Base-by-base conservation (phyloP, 768 basidiomycete genomes). In the Amanita jacksonii region DNA sequence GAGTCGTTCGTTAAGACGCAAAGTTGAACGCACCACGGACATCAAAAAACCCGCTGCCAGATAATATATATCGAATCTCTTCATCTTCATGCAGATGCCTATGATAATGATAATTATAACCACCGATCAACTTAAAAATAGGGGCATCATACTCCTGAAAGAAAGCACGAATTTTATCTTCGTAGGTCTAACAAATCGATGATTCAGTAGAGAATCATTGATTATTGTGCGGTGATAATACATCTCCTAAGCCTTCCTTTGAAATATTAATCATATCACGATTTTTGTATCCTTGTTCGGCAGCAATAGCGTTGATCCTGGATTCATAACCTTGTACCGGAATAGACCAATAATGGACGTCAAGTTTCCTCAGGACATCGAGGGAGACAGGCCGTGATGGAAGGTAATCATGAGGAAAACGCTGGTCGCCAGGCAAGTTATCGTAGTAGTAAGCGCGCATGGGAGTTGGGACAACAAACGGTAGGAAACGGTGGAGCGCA, bases 21-120 rank as follows among this genome's bases (percentile, higher is more conserved):
- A 8, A 38, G 16, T 9, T 19, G 12, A 19, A 54, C 78, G 44
- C 51, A 87, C 87, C 87, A 47, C 91, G 74, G 31, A 97, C 76
- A 53, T 97, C 93, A 57, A 96, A 97, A 70, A 79, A 98, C 0
- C 90, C 92, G 28, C 76, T 79, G n/a, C 93, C 93, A 1, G 73
- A 69, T 31, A 90, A 70, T 52, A 93, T 78, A 54, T 87, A 97
- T 6, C 92, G 72, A 55, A 93, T 94, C 63, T 97, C 92, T 56
- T 97, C 92, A 54, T 96, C 92, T 60, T 96, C 90, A 54, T 96
- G 93, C 70, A 97, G 74, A 54, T 96, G 91, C 54, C 87, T 88
- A 51, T 16, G 41, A 28, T 4, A 39, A 42, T 24, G 36, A 33
- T n/a, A 28, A 45, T 10, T 4, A 16, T 4, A 7, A 10, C 8